These are phyloP conservation scores for Taphrina flavorubra DNA, from an alignment of 1,139 yeast genomes.

Conservation along the genomic window DNA sequence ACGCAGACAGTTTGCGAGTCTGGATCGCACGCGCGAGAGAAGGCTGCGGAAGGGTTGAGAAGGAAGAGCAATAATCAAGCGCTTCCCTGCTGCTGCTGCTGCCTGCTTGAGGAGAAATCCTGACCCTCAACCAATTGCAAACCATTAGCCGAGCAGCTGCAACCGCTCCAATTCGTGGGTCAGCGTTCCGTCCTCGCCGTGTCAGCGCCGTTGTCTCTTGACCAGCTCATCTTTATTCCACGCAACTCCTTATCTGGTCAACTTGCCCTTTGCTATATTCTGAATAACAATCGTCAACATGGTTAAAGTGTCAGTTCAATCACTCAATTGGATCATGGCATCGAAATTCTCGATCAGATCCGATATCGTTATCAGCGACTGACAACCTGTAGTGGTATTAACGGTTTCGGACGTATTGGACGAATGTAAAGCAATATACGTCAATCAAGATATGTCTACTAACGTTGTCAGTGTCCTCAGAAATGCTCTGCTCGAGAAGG, in stretches of 20 bases:
- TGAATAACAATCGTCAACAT: background rate
- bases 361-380: slow-evolving; percentile 3
- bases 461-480: slow-evolving; percentile 57
- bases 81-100: background rate
- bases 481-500: slow-evolving; percentile 72
- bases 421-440: slow-evolving; percentile 59
- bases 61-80: background rate
- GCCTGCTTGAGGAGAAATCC: slow-evolving; percentile 12
- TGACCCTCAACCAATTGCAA: slow-evolving; percentile 6
- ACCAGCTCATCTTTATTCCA: background rate
- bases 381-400: slow-evolving; percentile 15
- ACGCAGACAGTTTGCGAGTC: too few species aligned
- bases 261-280: too few species aligned
- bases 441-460: background rate
- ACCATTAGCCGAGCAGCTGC: slow-evolving; percentile 9
- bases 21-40: background rate
- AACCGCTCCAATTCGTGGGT: slow-evolving; percentile 6
- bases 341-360: background rate
- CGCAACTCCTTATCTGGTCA: background rate
- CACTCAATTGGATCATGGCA: background rate
- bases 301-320: slow-evolving; percentile 63
- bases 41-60: background rate
- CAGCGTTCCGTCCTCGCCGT: background rate
- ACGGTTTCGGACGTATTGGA: slow-evolving; percentile 77
- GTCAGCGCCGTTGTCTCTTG: background rate